Evolutionary conservation across 2,329 filamentous ascomycete species (phyloP), one percentile per base, ranked within the genome.

Genomic region (Alternaria sp.): DNA sequence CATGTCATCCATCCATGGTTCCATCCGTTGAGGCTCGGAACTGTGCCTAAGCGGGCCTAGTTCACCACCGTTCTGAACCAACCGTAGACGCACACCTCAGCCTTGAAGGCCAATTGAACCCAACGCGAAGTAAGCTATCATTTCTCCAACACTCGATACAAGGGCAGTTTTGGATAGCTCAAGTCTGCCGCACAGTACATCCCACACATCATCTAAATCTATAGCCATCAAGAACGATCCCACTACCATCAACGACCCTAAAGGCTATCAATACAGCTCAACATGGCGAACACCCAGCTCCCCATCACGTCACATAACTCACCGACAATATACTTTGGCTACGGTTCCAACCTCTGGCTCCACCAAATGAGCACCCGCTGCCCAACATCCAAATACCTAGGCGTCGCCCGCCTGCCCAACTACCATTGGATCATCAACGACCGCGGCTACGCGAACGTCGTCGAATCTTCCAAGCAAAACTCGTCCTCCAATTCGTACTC

Each of bases 391-490:
- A 79, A 75, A 12, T 87, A 87, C 57, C 75, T 88, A 7, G 88
- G 88, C 46, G 80, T 91, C 55, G 90, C 84, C 4, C 79, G 85
- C 20, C 83, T 93, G 4, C 73, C 76, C 1, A 81, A 82, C 44
- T 90, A 88, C 82, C 80, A 77, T 47, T 93, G 89, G 89, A 83
- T 90, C 57, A 92, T 93, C 81, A 90, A 89, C 73, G 78, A 82
- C 49, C 84, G 89, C 2, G 89, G 89, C 14, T 92, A 89, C 74
- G 90, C 90, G 43, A 93, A 92, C 73, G 81, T 92, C n/a, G 84
- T 88, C 25, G 74, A 70, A 33, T 28, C 51, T 68, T 21, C 6
- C 18, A n/a, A 53, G 28, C 18, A 21, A 15, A 37, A 23, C 28
- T 41, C 37, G 37, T 12, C 66, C 66, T 25, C 41, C 11, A 30